Evolutionary conservation across 352 stramenopile genomes (phyloP).

Genomic region (Pythium aristosporum): DNA sequence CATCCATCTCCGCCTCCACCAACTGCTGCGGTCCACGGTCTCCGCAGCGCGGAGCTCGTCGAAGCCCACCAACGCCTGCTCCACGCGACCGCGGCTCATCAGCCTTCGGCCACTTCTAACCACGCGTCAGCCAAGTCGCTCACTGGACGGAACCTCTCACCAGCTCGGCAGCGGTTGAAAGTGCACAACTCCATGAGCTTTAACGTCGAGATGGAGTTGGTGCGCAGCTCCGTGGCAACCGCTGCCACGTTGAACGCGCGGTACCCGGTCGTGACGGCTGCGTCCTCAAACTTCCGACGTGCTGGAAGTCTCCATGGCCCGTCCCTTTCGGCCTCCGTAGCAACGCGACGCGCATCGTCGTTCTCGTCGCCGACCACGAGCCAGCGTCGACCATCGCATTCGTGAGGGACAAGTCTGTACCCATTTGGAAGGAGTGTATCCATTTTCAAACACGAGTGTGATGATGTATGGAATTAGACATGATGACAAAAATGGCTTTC

Average conservation of each 20-base stretch:
- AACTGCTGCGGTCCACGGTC: conserved; percentile 16
- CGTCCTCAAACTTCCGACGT: neutral
- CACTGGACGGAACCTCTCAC: conserved; percentile 7
- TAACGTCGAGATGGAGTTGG: conserved; percentile 56
- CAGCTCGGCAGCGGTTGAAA: conserved; percentile 13
- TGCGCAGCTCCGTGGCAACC: conserved; percentile 33
- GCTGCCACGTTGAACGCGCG: conserved; percentile 5
- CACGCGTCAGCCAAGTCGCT: neutral
- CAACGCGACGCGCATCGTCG: neutral
- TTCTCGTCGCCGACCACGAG: conserved; percentile 1
- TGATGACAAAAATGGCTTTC: conserved; percentile 15
- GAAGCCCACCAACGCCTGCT: conserved; percentile 25
- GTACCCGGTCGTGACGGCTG: neutral
- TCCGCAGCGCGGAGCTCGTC: conserved; percentile 24
- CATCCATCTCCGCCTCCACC: conserved; percentile 3
- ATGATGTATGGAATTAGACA: neutral
- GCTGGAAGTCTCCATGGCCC: neutral
- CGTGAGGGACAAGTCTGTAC: neutral
- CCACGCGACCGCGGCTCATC: conserved; percentile 10
- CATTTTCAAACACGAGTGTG: conserved; percentile 9
- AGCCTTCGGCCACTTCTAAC: neutral
- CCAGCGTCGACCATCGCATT: conserved; percentile 6
- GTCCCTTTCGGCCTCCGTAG: neutral
- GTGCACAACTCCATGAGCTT: conserved; percentile 20
- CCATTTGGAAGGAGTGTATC: conserved; percentile 3